A percentile compares a stretch with the other conserved stretches of the same genome.
These are phyloP conservation scores for Debaryomyces maramus DNA, from an alignment of 805 yeast species.

Conservation along the genomic window DNA sequence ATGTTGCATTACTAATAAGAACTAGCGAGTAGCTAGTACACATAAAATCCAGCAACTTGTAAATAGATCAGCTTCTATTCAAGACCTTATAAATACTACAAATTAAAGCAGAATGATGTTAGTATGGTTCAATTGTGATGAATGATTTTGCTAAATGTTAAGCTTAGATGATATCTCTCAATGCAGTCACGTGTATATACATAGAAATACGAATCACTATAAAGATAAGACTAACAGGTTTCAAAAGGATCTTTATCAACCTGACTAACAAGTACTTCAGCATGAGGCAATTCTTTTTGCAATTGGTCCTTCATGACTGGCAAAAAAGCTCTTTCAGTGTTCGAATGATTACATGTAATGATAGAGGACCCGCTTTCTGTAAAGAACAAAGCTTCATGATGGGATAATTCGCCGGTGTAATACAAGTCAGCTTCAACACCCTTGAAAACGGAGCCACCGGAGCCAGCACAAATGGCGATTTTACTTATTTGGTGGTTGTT, in stretches of 20 bases:
- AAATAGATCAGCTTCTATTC: too few species aligned
- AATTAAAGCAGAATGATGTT: too few species aligned
- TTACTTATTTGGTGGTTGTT: constrained; percentile 40
- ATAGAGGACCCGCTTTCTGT: constrained; percentile 73
- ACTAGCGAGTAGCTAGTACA: too few species aligned
- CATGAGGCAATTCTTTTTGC: constrained; percentile 40
- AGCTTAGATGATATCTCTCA: too few species aligned
- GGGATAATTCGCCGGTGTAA: constrained; percentile 91
- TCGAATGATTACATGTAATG: constrained; percentile 83
- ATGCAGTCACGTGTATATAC: constrained; percentile 2
- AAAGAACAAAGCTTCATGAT: constrained; percentile 79
- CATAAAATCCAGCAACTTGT: too few species aligned
- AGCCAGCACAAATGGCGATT: constrained; percentile 93
- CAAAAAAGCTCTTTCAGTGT: constrained; percentile 88
- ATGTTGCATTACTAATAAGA: background rate
- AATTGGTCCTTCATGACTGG: constrained; percentile 52
- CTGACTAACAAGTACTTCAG: constrained; percentile 50
- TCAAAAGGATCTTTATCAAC: constrained; percentile 65
- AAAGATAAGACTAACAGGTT: constrained; percentile 18
- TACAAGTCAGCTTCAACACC: constrained; percentile 66
- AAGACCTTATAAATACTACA: too few species aligned
- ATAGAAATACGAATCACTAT: background rate
- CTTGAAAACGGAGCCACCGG: constrained; percentile 78
- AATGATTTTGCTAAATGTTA: too few species aligned
- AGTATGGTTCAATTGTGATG: too few species aligned